Evolutionary conservation across 441 rosid species (phyloP), one percentile per base, ranked within the genome.

Genomic region (Corymbia citriodora): DNA sequence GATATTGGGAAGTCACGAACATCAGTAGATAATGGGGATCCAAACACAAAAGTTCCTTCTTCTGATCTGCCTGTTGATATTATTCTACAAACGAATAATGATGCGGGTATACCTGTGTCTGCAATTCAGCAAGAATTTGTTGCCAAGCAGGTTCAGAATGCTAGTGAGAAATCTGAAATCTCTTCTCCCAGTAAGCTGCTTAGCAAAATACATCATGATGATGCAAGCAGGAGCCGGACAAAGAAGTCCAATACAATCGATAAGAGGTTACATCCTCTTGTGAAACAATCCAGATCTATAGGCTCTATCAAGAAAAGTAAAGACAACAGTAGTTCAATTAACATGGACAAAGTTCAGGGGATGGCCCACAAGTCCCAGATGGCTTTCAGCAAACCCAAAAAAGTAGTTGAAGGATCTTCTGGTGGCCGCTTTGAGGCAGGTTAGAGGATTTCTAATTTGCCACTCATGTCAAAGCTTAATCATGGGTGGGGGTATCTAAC

Each of bases 401-500:
- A 93, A 91, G 53, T 93, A 57, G 91, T 91, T 88, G 97, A 95
- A 92, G 95, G 94, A 93, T 92, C 97, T 89, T 92, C 96, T 91
- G 92, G 93, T 91, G 93, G 95, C 40, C 97, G 93, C 83, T 93
- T 95, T 94, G 97, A 96, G 93, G 94, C 98, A 94, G 99, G 99
- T 97, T 89, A 83, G 96, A 68, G 81, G 86, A 85, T 91, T 72
- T 81, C 59, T 92, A 33, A 90, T 53, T 85, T 33, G 23, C 49
- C 68, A 89, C 31, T 91, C 14, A 83, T 85, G 21, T 8, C 82
- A 61, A 50, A 61, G 55, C 17, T 79, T 83, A 49, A 74, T 68
- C 79, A 25, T 50, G 49, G 68, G 29, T 87, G 40, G 50, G 48
- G 40, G 53, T 55, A 82, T n/a, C 33, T 14, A 89, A 68, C 36